Evolutionary conservation across 1,284 basidiomycete species (phyloP).

Genomic region (Takashimella koratensis): DNA sequence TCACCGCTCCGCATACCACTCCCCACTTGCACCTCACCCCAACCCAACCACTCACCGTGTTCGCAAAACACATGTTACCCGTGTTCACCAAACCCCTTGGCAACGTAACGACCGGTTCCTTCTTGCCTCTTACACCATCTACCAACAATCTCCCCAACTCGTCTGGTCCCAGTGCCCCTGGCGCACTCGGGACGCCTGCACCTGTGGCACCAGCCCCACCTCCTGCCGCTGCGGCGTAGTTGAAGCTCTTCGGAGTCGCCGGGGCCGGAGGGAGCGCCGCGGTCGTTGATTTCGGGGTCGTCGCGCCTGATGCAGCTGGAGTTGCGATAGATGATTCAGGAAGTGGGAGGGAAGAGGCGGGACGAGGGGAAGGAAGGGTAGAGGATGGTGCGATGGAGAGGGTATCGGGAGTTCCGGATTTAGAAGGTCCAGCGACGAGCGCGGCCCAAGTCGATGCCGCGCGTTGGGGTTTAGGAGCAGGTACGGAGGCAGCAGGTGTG

Average conservation of each 20-base stretch:
- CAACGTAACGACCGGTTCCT: slow-evolving; percentile 43
- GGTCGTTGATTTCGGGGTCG: slow-evolving; percentile 42
- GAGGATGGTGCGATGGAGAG: slow-evolving; percentile 20
- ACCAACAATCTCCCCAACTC: slow-evolving; percentile 59
- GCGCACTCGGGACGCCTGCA: slow-evolving; percentile 2
- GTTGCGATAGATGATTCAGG: not conserved
- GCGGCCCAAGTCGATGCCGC: slow-evolving; percentile 68
- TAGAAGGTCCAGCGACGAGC: slow-evolving; percentile 54
- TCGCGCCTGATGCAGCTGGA: slow-evolving; percentile 34
- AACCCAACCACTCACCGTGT: slow-evolving; percentile 68
- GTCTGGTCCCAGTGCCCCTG: too few relatives aligned
- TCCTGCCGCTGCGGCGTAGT: slow-evolving; percentile 44
- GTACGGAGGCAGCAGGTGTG: not conserved
- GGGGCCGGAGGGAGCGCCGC: slow-evolving; percentile 59
- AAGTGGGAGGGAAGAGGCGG: slow-evolving; percentile 18
- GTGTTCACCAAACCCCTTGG: slow-evolving; percentile 88
- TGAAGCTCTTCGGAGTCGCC: slow-evolving; percentile 33
- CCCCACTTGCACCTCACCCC: too few relatives aligned
- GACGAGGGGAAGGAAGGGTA: slow-evolving; percentile 21
- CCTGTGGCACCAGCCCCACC: slow-evolving; percentile 37
- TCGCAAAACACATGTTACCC: slow-evolving; percentile 98
- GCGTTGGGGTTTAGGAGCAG: slow-evolving; percentile 28
- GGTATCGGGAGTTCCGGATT: slow-evolving; percentile 17
- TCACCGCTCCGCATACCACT: too few relatives aligned
- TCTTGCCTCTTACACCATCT: slow-evolving; percentile 11